These are phyloP conservation scores for Cymbopogon flexuosus DNA, from an alignment of 202 grass and related monocot species.

Conservation along the genomic window DNA sequence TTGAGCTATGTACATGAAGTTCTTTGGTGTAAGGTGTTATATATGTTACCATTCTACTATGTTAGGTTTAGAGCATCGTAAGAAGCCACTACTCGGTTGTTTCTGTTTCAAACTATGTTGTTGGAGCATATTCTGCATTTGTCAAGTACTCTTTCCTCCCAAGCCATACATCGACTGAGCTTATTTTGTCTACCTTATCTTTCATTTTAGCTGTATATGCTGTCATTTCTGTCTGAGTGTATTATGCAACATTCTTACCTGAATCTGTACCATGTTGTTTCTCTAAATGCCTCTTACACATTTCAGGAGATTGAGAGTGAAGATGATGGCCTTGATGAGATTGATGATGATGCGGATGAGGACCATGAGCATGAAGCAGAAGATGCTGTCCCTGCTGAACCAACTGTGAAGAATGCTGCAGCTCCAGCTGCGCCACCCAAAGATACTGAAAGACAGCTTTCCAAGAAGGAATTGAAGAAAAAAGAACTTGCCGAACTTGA, in stretches of 20 bases:
- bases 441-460: slow-evolving; percentile 83
- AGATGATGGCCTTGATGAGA: slow-evolving; percentile 65
- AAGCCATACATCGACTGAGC: background rate
- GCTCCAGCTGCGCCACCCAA: slow-evolving; percentile 45
- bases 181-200: background rate
- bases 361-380: slow-evolving; percentile 50
- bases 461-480: slow-evolving; percentile 94
- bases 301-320: slow-evolving; percentile 88
- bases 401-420: slow-evolving; percentile 24
- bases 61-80: background rate
- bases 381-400: slow-evolving; percentile 31
- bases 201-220: background rate
- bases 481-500: slow-evolving; percentile 78
- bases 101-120: background rate
- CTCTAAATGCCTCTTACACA: background rate
- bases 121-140: background rate
- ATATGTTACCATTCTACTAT: background rate
- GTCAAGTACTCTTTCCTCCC: background rate
- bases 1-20: background rate
- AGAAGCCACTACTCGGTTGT: background rate
- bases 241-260: background rate
- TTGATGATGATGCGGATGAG: slow-evolving; percentile 55
- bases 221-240: background rate
- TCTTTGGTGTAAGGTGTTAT: background rate
- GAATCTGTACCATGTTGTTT: background rate